A percentile compares a stretch with the other conserved stretches of the same genome.
Conservation (phyloP, 2,329 filamentous ascomycete species). For the Exutisphaerella laricina region DNA sequence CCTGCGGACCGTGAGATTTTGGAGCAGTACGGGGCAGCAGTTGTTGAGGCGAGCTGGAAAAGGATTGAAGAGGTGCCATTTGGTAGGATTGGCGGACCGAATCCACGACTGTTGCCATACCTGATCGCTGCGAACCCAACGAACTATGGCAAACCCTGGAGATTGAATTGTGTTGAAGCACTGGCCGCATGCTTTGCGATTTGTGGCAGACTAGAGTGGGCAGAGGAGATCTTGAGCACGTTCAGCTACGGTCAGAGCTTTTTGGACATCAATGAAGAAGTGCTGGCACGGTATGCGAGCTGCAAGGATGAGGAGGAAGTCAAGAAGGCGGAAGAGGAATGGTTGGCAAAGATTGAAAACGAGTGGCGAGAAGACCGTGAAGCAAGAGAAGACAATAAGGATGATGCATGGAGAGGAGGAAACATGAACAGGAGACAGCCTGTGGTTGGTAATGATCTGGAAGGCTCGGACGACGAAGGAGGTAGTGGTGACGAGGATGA, state of each 20-base stretch:
- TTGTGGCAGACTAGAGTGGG: constrained; percentile 88
- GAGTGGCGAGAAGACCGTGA: constrained; percentile 79
- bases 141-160: constrained; percentile 95
- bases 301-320: constrained; percentile 76
- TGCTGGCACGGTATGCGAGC: constrained; percentile 78
- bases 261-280: constrained; percentile 77
- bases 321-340: constrained; percentile 77
- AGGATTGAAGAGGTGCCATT: constrained; percentile 87
- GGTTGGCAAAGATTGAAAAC: constrained; percentile 82
- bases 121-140: constrained; percentile 94
- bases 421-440: constrained; percentile 69
- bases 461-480: constrained; percentile 35
- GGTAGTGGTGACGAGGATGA: constrained; percentile 44
- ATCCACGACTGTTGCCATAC: constrained; percentile 85
- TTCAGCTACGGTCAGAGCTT: constrained; percentile 89
- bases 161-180: constrained; percentile 92
- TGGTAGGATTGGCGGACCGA: constrained; percentile 84
- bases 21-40: constrained; percentile 84
- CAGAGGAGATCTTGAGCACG: constrained; percentile 70
- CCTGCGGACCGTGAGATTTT: constrained; percentile 76
- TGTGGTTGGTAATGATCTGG: constrained; percentile 48
- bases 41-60: constrained; percentile 97
- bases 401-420: constrained; percentile 84
- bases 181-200: constrained; percentile 90
- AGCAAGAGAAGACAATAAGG: constrained; percentile 52